Percentiles rank a stretch among this genome's conserved stretches.
These are phyloP conservation scores for Hypholoma sublateritium DNA, from an alignment of 768 basidiomycete genomes.

Conservation along the genomic window DNA sequence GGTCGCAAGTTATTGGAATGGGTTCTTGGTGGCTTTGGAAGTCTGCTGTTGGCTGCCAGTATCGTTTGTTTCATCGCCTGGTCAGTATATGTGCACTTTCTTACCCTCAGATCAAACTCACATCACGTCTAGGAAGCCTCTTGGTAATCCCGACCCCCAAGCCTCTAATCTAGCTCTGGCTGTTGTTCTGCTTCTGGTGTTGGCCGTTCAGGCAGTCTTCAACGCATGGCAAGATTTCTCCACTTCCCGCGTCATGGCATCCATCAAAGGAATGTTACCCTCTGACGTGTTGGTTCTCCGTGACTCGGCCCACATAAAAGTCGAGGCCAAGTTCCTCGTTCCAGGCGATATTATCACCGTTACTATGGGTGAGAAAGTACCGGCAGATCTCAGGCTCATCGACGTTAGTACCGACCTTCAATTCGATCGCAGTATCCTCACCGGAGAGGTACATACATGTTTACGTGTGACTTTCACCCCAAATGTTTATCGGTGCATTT, in stretches of 20 bases:
- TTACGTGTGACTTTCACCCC: too few relatives aligned
- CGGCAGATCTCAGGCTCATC: conserved; percentile 69
- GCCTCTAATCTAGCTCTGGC: conserved; percentile 62
- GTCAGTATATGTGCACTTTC: conserved; percentile 17
- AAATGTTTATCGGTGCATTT: background rate
- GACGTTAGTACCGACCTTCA: conserved; percentile 55
- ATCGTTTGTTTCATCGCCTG: conserved; percentile 57
- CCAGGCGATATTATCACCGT: conserved; percentile 68
- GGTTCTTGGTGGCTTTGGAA: conserved; percentile 54
- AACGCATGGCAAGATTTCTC: conserved; percentile 59
- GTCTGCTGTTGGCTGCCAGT: conserved; percentile 41
- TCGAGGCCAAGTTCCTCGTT: conserved; percentile 62
- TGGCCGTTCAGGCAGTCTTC: conserved; percentile 37
- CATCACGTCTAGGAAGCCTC: conserved; percentile 45
- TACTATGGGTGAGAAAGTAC: conserved; percentile 65
- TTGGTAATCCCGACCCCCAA: conserved; percentile 53
- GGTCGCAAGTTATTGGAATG: conserved; percentile 47
- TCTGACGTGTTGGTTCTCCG: conserved; percentile 63
- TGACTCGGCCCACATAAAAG: conserved; percentile 42
- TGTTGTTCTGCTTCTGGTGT: conserved; percentile 48
- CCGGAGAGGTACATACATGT: conserved; percentile 43
- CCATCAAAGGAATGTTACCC: conserved; percentile 66
- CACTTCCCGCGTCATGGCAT: conserved; percentile 57
- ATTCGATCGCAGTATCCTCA: conserved; percentile 66
- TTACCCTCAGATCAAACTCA: conserved; percentile 12